A percentile compares a stretch with the other conserved stretches of the same genome.
phyloP scores from a whole-genome alignment of 2,329 filamentous ascomycete genomes.

The Trichoderma citrinoviride region DNA sequence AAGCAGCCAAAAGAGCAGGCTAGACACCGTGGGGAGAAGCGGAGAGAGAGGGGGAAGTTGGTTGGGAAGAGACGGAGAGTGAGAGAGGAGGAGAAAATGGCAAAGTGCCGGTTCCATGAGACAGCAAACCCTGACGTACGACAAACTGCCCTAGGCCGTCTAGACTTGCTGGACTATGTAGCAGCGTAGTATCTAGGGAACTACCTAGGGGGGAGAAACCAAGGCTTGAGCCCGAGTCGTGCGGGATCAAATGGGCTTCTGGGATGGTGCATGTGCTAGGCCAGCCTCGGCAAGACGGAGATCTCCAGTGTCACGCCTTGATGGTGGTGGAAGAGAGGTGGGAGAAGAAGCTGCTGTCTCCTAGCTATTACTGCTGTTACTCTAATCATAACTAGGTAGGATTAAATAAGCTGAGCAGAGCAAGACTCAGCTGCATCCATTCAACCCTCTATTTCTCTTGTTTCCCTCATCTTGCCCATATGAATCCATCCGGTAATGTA shows the following conservation, averaged over 20 bases:
- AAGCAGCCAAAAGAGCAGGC: neutral
- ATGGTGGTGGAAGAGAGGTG: neutral
- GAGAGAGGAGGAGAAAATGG: neutral
- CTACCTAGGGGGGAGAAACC: neutral
- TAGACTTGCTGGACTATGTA: neutral
- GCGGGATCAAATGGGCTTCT: neutral
- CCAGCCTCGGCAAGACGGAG: conserved; percentile 16
- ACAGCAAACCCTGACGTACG: neutral
- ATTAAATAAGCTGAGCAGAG: no score
- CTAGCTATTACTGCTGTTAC: no score
- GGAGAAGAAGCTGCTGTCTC: neutral
- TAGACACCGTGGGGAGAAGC: conserved; percentile 12
- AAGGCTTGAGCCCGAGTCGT: neutral
- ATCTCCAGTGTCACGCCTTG: neutral
- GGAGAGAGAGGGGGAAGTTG: conserved; percentile 17
- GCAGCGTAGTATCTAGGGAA: no score
- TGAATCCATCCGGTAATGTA: no score
- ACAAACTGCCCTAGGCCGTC: neutral
- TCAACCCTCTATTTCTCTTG: no score
- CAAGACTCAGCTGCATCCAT: no score
- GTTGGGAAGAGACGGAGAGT: neutral
- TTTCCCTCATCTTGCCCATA: no score
- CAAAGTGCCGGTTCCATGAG: conserved; percentile 6
- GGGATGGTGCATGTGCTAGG: conserved; percentile 5
- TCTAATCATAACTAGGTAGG: no score